Evolutionary conservation across 1,139 yeast genomes (phyloP).

Genomic region (Scheffersomyces segobiensis): DNA sequence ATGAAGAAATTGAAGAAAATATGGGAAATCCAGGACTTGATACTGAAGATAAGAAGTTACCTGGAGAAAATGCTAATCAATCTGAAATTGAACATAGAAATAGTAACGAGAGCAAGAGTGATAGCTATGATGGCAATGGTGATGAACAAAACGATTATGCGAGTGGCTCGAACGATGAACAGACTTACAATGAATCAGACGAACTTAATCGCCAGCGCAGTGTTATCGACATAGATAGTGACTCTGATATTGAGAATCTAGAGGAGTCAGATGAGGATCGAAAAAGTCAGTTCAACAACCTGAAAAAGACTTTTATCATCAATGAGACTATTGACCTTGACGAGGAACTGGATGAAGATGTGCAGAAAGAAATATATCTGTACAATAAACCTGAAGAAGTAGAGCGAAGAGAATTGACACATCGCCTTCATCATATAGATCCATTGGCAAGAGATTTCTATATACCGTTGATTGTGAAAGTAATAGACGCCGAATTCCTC

Average conservation of each 20-base stretch:
- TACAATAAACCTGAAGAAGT: constrained; percentile 1
- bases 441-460: not conserved
- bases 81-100: not conserved
- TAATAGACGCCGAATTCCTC: constrained; percentile 26
- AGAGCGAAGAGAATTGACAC: not conserved
- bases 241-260: constrained; percentile 16
- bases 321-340: not conserved
- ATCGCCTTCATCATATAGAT: not conserved
- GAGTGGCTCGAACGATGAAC: constrained; percentile 1
- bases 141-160: not conserved
- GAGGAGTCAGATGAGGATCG: constrained; percentile 7
- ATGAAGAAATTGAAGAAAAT: not conserved
- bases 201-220: not conserved
- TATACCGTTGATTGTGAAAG: constrained; percentile 20
- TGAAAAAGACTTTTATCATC: not conserved
- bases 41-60: not conserved
- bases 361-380: constrained; percentile 1
- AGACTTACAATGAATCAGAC: constrained; percentile 9
- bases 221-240: constrained; percentile 9
- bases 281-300: not conserved
- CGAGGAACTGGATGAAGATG: not conserved
- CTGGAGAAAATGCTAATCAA: not conserved
- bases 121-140: not conserved
- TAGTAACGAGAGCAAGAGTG: not conserved
- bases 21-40: not conserved